A percentile compares a stretch with the other conserved stretches of the same genome.
phyloP scores from a whole-genome alignment of 2,329 filamentous ascomycete species.

The Claviceps fusiformis region DNA sequence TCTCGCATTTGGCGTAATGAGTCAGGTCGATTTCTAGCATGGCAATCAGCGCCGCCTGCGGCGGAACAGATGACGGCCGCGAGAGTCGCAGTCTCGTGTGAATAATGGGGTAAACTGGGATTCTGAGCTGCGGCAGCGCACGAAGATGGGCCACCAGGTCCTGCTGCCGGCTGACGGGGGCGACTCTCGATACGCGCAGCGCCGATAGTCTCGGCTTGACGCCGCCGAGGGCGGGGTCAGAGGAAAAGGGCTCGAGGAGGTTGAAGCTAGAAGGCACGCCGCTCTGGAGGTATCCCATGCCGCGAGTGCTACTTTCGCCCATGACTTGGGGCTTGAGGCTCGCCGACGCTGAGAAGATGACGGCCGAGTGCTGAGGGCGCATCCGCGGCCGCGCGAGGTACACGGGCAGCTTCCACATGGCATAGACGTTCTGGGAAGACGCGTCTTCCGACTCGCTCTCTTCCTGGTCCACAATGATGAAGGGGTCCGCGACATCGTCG shows the following conservation, averaged over 20 bases:
- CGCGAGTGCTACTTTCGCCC: conserved; percentile 14
- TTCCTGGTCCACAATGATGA: conserved; percentile 33
- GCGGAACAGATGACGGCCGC: conserved; percentile 43
- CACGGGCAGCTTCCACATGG: conserved; percentile 47
- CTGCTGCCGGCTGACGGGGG: conserved; percentile 49
- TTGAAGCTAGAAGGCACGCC: conserved; percentile 58
- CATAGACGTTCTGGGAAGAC: conserved; percentile 30
- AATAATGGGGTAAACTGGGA: conserved; percentile 54
- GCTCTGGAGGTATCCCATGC: conserved; percentile 55
- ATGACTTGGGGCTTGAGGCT: conserved; percentile 39
- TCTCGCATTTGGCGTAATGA: conserved; percentile 51
- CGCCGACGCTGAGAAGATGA: conserved; percentile 50
- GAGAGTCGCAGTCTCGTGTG: conserved; percentile 64
- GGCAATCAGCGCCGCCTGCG: conserved; percentile 50
- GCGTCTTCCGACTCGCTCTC: conserved; percentile 13
- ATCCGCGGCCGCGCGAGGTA: conserved; percentile 47
- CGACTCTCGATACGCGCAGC: conserved; percentile 59
- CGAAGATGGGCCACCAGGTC: conserved; percentile 51
- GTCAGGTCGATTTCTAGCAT: conserved; percentile 65
- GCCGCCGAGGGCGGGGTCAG: conserved; percentile 49
- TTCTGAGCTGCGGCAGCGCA: conserved; percentile 46
- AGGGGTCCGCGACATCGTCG: conserved; percentile 34
- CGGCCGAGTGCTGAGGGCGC: conserved; percentile 50
- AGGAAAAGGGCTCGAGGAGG: conserved; percentile 59
- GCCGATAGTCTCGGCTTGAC: conserved; percentile 57